A percentile compares a stretch with the other conserved stretches of the same genome.
Evolutionary conservation across 2,329 filamentous ascomycete genomes (phyloP).

Genomic region (Aspergillus ruber): DNA sequence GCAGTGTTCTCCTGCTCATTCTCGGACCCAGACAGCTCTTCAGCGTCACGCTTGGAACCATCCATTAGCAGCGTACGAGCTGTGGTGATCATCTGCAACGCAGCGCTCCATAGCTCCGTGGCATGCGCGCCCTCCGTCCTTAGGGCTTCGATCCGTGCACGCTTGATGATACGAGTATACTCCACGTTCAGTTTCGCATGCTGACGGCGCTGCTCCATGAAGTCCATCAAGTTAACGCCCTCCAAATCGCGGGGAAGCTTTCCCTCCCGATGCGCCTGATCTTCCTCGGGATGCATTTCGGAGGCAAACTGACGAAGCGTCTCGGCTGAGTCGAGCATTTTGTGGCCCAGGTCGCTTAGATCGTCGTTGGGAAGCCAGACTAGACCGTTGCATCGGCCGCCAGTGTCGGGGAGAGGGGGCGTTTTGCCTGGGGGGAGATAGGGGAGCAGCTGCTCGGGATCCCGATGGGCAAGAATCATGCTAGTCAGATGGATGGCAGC

Average conservation of each 20-base stretch:
- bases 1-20: background rate
- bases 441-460: conserved; percentile 21
- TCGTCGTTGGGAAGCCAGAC: conserved; percentile 22
- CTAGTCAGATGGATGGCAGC: conserved; percentile 23
- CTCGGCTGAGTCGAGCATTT: conserved; percentile 17
- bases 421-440: conserved; percentile 25
- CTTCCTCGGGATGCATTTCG: conserved; percentile 6
- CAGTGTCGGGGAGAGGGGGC: conserved; percentile 13
- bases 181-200: conserved; percentile 18
- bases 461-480: conserved; percentile 23
- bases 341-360: conserved; percentile 11
- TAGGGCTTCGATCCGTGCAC: conserved; percentile 23
- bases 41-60: conserved; percentile 14
- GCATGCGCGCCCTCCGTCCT: conserved; percentile 16
- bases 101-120: conserved; percentile 22
- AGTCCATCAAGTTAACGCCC: conserved; percentile 2
- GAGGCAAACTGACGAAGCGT: conserved; percentile 7
- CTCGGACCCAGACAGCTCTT: conserved; percentile 2
- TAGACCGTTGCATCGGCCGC: conserved; percentile 17
- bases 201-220: conserved; percentile 13
- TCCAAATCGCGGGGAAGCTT: background rate
- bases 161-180: conserved; percentile 21
- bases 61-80: conserved; percentile 26
- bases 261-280: conserved; percentile 3
- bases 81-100: conserved; percentile 22